A percentile compares a stretch with the other conserved stretches of the same genome.
phyloP scores from a whole-genome alignment of 129 eudicot species.

The Arctium minus region DNA sequence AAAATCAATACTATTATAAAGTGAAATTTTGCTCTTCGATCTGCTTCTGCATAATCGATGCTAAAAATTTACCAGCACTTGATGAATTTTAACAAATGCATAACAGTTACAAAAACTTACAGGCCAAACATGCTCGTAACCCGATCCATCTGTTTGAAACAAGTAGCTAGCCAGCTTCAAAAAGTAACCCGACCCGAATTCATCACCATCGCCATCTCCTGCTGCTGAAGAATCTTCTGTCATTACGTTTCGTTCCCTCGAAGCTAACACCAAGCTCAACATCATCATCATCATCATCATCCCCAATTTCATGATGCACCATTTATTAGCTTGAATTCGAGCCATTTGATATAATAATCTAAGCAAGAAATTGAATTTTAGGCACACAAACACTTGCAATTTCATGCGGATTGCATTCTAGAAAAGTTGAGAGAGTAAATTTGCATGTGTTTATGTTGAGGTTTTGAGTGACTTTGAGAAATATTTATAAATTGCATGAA shows the following conservation, averaged over 20 bases:
- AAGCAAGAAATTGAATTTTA: neutral
- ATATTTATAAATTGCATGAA: neutral
- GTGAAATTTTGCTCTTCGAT: too few relatives aligned
- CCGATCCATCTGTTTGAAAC: slow-evolving; percentile 58
- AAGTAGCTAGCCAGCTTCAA: slow-evolving; percentile 38
- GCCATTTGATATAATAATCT: neutral
- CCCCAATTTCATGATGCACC: slow-evolving; percentile 37
- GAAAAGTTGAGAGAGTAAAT: neutral
- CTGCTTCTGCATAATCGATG: neutral
- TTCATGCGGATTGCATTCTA: neutral
- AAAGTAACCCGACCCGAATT: slow-evolving; percentile 22
- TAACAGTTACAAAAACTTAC: slow-evolving; percentile 37
- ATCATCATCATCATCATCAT: slow-evolving; percentile 24
- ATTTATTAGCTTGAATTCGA: slow-evolving; percentile 17
- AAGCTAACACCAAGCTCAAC: slow-evolving; percentile 50
- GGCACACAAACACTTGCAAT: neutral
- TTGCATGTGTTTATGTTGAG: neutral
- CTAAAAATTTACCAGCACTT: neutral
- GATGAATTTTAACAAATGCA: neutral
- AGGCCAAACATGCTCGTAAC: slow-evolving; percentile 97
- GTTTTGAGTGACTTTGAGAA: neutral
- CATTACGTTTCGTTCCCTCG: slow-evolving; percentile 48
- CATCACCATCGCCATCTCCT: slow-evolving; percentile 11
- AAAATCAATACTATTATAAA: neutral
- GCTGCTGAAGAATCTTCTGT: slow-evolving; percentile 18